Percentiles rank a stretch among this genome's conserved stretches.
These are phyloP conservation scores for Musa acuminata DNA, from an alignment of 176 grass and related monocot species.

Conservation along the genomic window DNA sequence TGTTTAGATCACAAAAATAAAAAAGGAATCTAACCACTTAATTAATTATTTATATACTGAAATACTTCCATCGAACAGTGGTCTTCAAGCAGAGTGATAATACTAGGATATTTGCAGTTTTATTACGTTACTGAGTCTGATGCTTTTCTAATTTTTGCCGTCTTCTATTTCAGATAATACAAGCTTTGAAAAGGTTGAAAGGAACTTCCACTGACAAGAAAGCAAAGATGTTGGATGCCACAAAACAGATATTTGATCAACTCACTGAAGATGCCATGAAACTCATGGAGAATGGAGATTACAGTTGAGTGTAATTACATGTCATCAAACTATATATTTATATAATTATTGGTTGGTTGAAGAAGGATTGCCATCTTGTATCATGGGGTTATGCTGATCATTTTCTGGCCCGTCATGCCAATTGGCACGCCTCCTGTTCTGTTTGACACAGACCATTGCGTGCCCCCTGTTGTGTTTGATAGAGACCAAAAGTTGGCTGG, in stretches of 20 bases:
- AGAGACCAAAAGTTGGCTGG: no score
- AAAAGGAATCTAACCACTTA: no score
- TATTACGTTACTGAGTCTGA: background rate
- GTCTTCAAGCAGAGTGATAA: no score
- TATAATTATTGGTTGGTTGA: background rate
- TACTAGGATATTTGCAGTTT: background rate
- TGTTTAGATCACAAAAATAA: no score
- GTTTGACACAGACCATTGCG: background rate
- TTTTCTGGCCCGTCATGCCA: background rate
- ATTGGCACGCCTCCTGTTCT: background rate
- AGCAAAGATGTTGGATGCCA: constrained; percentile 59
- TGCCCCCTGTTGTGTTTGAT: background rate
- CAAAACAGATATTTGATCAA: constrained; percentile 76
- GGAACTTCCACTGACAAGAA: constrained; percentile 53
- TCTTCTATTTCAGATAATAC: constrained; percentile 46
- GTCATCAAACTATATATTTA: background rate
- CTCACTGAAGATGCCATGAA: constrained; percentile 89
- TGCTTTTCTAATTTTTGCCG: background rate
- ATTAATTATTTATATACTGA: no score
- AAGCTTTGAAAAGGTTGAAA: constrained; percentile 90
- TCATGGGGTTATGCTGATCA: background rate
- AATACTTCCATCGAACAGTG: no score
- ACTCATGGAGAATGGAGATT: constrained; percentile 92
- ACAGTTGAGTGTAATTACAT: constrained; percentile 38
- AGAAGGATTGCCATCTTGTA: background rate